A percentile compares a stretch with the other conserved stretches of the same genome.
phyloP scores from a whole-genome alignment of 352 stramenopile species.

The Achlya hypogyna region DNA sequence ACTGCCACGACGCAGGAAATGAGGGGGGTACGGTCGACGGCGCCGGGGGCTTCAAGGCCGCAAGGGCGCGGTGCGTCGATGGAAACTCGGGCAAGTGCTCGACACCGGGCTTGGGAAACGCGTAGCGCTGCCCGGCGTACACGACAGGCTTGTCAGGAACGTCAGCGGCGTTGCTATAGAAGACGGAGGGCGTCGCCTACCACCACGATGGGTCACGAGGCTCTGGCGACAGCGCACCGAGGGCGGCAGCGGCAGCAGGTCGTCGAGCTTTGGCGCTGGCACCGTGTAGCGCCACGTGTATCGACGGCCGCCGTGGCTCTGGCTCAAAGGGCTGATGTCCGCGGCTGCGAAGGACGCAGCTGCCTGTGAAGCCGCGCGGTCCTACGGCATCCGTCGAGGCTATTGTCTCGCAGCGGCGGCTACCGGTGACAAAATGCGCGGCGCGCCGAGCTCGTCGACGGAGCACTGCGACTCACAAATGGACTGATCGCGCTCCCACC shows the following conservation, averaged over 20 bases:
- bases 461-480: slow-evolving; percentile 26
- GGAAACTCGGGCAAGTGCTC: slow-evolving; percentile 28
- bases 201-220: not conserved
- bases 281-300: not conserved
- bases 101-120: slow-evolving; percentile 35
- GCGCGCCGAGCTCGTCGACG: slow-evolving; percentile 43
- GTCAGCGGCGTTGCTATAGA: slow-evolving; percentile 45
- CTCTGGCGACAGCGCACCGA: slow-evolving; percentile 9
- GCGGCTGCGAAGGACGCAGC: not conserved
- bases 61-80: too few relatives aligned
- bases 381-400: not conserved
- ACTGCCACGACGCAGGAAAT: too few relatives aligned
- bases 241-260: slow-evolving; percentile 44
- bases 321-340: not conserved
- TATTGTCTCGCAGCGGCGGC: too few relatives aligned
- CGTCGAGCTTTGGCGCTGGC: slow-evolving; percentile 22
- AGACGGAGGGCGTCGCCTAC: slow-evolving; percentile 35
- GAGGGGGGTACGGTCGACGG: too few relatives aligned
- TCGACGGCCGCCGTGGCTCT: not conserved
- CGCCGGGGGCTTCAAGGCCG: too few relatives aligned
- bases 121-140: slow-evolving; percentile 65
- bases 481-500: slow-evolving; percentile 43
- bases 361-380: not conserved
- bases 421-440: slow-evolving; percentile 26
- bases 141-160: slow-evolving; percentile 63